A percentile compares a stretch with the other conserved stretches of the same genome.
These are phyloP conservation scores for Blastomyces gilchristii DNA, from an alignment of 2,329 filamentous ascomycete species.

Conservation along the genomic window DNA sequence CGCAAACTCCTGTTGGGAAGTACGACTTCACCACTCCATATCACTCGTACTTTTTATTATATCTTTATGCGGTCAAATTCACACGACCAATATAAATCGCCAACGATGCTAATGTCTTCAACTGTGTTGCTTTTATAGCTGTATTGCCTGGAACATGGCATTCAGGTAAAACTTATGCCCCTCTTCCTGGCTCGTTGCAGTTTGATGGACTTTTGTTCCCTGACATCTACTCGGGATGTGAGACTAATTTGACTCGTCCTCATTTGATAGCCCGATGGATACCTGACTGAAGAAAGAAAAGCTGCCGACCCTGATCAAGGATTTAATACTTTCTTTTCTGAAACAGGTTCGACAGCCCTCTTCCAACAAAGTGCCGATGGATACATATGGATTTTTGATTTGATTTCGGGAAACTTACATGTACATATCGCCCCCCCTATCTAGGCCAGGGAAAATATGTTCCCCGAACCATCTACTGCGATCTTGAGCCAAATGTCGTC, in stretches of 20 bases:
- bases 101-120: not conserved
- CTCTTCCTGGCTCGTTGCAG: not conserved
- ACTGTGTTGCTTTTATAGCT: conserved; percentile 50
- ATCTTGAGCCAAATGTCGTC: conserved; percentile 99
- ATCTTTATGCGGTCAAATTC: not conserved
- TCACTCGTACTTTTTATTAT: not conserved
- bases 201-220: not conserved
- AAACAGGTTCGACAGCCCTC: conserved; percentile 64
- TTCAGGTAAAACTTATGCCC: conserved; percentile 58
- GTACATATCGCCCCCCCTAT: conserved; percentile 1
- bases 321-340: conserved; percentile 99
- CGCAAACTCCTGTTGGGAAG: conserved; percentile 99
- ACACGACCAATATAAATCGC: not conserved
- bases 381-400: not conserved
- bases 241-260: conserved; percentile 13
- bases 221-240: not conserved
- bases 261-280: conserved; percentile 78
- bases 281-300: conserved; percentile 97
- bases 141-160: conserved; percentile 99
- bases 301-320: conserved; percentile 84
- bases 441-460: conserved; percentile 97
- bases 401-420: conserved; percentile 11
- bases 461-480: conserved; percentile 96
- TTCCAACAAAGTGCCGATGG: conserved; percentile 2
- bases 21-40: conserved; percentile 44